A percentile compares a stretch with the other conserved stretches of the same genome.
Evolutionary conservation across 2,329 filamentous ascomycete genomes (phyloP).

Genomic region (Cryphonectria carpinicola): DNA sequence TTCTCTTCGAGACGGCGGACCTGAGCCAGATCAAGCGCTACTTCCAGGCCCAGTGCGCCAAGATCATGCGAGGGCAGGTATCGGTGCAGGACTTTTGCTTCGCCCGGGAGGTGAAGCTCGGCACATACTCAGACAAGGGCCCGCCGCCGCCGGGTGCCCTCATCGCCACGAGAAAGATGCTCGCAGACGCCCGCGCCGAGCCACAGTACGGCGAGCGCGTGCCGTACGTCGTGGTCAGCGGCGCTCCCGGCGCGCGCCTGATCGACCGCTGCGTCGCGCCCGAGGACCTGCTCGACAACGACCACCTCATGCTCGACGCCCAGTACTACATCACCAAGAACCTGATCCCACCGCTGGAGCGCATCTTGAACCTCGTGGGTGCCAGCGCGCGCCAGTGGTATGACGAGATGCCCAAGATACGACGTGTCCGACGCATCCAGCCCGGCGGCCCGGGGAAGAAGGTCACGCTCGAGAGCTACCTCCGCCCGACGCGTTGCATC

Average conservation of each 20-base stretch:
- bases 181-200: constrained; percentile 82
- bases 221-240: constrained; percentile 90
- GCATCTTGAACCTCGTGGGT: constrained; percentile 95
- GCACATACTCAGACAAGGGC: constrained; percentile 82
- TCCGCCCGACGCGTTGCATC: constrained; percentile 78
- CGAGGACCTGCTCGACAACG: constrained; percentile 76
- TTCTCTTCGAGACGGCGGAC: constrained; percentile 89
- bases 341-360: constrained; percentile 88
- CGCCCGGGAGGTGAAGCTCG: constrained; percentile 86
- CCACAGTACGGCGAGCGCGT: constrained; percentile 95
- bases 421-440: constrained; percentile 70
- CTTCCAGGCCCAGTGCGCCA: constrained; percentile 86
- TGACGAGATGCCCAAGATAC: constrained; percentile 93
- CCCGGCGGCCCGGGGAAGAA: constrained; percentile 44
- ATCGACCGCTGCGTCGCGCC: constrained; percentile 90
- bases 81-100: constrained; percentile 97
- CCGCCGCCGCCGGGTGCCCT: constrained; percentile 84
- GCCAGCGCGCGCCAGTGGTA: constrained; percentile 92
- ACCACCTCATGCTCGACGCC: constrained; percentile 81
- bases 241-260: constrained; percentile 81
- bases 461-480: constrained; percentile 91
- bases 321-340: constrained; percentile 99
- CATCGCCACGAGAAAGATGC: constrained; percentile 84
- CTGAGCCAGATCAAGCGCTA: constrained; percentile 86
- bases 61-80: constrained; percentile 87